These are phyloP conservation scores for Panaeolus papilionaceus DNA, from an alignment of 768 basidiomycete species.

Conservation along the genomic window DNA sequence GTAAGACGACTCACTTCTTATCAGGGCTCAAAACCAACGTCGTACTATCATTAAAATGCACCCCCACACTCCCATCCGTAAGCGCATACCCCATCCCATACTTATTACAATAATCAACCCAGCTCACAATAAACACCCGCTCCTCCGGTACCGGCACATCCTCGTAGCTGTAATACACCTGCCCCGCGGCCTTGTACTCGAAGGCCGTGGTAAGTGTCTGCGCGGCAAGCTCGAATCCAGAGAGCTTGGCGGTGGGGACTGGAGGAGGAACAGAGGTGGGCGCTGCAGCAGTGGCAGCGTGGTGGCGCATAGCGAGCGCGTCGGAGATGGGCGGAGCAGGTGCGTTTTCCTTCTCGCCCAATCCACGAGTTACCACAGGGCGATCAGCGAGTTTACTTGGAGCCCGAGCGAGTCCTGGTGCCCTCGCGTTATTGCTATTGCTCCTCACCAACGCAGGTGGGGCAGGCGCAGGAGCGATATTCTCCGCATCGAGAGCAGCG, in stretches of 20 bases:
- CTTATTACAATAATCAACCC: constrained; percentile 99
- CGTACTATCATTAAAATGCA: constrained; percentile 97
- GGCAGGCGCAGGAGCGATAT: constrained; percentile 21
- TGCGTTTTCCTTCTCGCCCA: constrained; percentile 30
- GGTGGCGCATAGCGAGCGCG: background rate
- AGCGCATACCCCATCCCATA: constrained; percentile 99
- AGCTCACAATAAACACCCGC: constrained; percentile 93
- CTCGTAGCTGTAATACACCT: constrained; percentile 71
- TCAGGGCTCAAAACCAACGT: constrained; percentile 84
- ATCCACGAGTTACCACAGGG: background rate
- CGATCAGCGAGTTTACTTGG: constrained; percentile 10
- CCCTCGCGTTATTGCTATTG: constrained; percentile 16
- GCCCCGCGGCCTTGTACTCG: constrained; percentile 66
- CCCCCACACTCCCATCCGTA: constrained; percentile 93
- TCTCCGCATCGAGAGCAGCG: constrained; percentile 23
- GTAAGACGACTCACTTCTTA: constrained; percentile 68
- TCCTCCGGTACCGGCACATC: constrained; percentile 60
- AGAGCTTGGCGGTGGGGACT: constrained; percentile 39
- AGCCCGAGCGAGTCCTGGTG: background rate
- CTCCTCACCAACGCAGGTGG: constrained; percentile 19
- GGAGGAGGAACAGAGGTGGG: constrained; percentile 19
- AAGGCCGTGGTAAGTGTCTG: constrained; percentile 63
- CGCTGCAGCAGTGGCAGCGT: constrained; percentile 19
- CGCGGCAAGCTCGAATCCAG: constrained; percentile 72
- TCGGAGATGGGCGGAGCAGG: constrained; percentile 9